Conservation (phyloP, 257 asterid species). For the Penstemon newberryi region DNA sequence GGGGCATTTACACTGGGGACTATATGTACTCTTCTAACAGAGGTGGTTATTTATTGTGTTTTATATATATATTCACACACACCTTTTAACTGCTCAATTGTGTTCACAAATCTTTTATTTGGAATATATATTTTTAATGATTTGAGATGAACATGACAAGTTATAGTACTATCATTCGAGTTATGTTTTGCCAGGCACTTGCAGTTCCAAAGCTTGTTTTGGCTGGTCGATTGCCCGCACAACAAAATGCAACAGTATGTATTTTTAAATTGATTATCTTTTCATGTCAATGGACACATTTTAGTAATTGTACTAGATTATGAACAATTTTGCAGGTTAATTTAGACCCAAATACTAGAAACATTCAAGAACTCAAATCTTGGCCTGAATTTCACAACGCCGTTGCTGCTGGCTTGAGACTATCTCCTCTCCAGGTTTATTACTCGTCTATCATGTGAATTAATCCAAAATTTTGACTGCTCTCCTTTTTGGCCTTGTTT, state of each 20-base stretch:
- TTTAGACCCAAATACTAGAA: conserved; percentile 82
- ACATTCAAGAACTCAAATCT: conserved; percentile 79
- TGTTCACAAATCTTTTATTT: conserved; percentile 3
- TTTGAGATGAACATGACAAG: background rate
- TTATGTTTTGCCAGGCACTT: conserved; percentile 65
- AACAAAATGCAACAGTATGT: conserved; percentile 91
- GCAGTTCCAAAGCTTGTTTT: conserved; percentile 94
- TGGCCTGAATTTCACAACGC: conserved; percentile 99
- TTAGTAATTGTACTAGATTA: conserved; percentile 21
- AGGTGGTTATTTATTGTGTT: conserved; percentile 49
- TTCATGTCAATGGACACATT: conserved; percentile 20
- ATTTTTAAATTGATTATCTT: conserved; percentile 16
- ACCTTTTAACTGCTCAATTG: conserved; percentile 18
- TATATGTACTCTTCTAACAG: conserved; percentile 84
- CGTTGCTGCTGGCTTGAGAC: conserved; percentile 95
- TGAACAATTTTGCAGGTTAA: conserved; percentile 61
- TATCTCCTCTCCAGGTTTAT: conserved; percentile 87
- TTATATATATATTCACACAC: background rate
- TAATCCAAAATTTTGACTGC: conserved; percentile 13
- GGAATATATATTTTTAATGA: conserved; percentile 16
- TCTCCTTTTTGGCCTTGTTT: conserved; percentile 17
- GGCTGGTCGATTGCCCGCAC: conserved; percentile 97
- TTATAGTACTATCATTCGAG: conserved; percentile 7
- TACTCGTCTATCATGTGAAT: conserved; percentile 16
- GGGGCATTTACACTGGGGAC: conserved; percentile 98